These are phyloP conservation scores for Solanum appendiculatum DNA, from an alignment of 257 asterid species.

Conservation along the genomic window DNA sequence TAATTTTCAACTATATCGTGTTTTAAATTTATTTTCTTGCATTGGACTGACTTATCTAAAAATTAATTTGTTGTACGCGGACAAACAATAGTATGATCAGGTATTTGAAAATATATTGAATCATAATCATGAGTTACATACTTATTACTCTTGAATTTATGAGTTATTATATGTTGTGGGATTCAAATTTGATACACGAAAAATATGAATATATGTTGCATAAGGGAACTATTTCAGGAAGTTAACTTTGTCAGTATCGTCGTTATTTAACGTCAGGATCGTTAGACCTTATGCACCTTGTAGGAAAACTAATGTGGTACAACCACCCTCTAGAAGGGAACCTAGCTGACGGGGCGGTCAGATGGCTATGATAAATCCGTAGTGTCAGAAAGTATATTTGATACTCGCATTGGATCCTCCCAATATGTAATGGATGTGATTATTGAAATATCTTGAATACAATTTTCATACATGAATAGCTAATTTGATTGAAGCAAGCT, in stretches of 20 bases:
- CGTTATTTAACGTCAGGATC: neutral
- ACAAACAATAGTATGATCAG: too few relatives aligned
- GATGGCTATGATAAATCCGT: neutral
- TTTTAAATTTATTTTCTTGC: neutral
- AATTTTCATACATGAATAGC: neutral
- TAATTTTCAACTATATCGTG: neutral
- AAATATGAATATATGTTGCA: neutral
- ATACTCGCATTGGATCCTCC: neutral
- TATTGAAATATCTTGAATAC: neutral
- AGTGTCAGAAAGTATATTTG: neutral
- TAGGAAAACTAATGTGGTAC: neutral
- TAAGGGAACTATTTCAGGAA: neutral
- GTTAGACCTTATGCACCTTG: neutral
- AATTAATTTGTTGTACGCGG: too few relatives aligned
- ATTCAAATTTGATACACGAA: neutral
- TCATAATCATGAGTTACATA: too few relatives aligned
- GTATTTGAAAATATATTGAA: too few relatives aligned
- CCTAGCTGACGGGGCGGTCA: neutral
- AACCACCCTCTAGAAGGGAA: neutral
- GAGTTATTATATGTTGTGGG: neutral
- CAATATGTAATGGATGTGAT: neutral
- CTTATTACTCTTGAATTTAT: too few relatives aligned
- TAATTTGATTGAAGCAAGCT: neutral
- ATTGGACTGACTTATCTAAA: too few relatives aligned
- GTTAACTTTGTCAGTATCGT: neutral